phyloP scores from a whole-genome alignment of 495 filamentous ascomycete species.

The Aspergillus steynii region DNA sequence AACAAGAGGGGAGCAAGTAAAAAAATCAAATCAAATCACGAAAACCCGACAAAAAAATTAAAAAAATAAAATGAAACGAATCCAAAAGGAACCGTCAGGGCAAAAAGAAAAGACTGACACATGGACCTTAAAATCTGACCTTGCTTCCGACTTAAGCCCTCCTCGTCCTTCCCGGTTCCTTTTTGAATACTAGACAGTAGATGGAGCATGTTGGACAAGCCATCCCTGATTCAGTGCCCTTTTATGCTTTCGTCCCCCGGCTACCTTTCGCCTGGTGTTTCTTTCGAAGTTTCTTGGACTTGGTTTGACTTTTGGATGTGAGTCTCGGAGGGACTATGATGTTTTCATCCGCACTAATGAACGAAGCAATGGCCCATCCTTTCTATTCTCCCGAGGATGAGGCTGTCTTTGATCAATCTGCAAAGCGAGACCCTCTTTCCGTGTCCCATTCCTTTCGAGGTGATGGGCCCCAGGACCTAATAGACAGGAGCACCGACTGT shows the following conservation, averaged over 20 bases:
- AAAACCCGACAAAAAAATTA: constrained; percentile 12
- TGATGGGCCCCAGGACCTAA: constrained; percentile 28
- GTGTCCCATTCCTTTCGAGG: constrained; percentile 28
- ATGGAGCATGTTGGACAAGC: constrained; percentile 17
- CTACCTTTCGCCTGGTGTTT: constrained; percentile 7
- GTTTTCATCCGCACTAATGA: constrained; percentile 22
- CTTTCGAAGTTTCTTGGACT: constrained; percentile 16
- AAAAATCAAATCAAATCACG: constrained; percentile 12
- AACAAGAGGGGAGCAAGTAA: constrained; percentile 9
- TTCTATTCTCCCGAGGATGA: constrained; percentile 33
- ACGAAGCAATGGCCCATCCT: constrained; percentile 36
- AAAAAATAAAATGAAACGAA: constrained; percentile 16
- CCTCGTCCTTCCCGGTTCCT: constrained; percentile 22
- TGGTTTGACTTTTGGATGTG: constrained; percentile 20
- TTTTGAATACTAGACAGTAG: constrained; percentile 22
- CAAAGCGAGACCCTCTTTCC: constrained; percentile 26
- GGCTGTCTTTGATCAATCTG: constrained; percentile 23
- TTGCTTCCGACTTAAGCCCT: constrained; percentile 25
- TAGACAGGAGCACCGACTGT: constrained; percentile 20
- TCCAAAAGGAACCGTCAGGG: constrained; percentile 3
- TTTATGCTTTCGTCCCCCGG: constrained; percentile 14
- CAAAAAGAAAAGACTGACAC: constrained; percentile 19
- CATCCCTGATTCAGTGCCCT: constrained; percentile 20
- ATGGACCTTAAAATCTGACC: constrained; percentile 28
- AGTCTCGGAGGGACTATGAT: constrained; percentile 22